Evolutionary conservation across 148 eudicot genomes (phyloP), one percentile per base, ranked within the genome.

Genomic region (Amaranthus hypochondriacus): DNA sequence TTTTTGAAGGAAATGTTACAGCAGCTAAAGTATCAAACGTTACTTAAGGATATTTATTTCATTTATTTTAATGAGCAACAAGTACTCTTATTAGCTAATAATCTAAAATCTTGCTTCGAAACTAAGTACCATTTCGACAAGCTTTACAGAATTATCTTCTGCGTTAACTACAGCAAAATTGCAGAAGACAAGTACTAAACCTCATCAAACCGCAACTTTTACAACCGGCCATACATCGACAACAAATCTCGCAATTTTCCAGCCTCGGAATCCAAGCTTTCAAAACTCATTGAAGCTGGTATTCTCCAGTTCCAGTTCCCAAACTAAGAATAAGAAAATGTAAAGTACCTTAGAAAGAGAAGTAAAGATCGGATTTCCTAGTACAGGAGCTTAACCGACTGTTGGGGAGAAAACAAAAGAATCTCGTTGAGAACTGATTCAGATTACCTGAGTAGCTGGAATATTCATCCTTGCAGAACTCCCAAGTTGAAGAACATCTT

Each of bases 251-350:
- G 84, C 61, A 95, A 75, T 75, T 78, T 90, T 57, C 69, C 58
- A 63, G 93, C 90, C 73, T 95, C 93, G 5, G 81, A 18, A 54
- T 76, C 85, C 82, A 95, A 63, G 85, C 82, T 74, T 67, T 84
- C 88, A 72, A 95, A 89, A 75, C 75, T 73, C 69, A 63, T 79
- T 64, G 96, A 82, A 66, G 82, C 72, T 2, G 97, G 92, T 79
- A 95, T 70, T 83, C 98, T 90, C 98, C 98, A 95, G 80, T 86
- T 88, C 98, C 98, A 95, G 71, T 95, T 95, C 72, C 98, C 98
- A 56, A 75, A 84, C 97, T 92, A 56, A 54, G 55, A 61, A 54
- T 72, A 62, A 76, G 69, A 69, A 60, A 52, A 54, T 48, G 18
- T 5, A 59, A 72, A 43, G 44, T 0, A 14, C 39, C 39, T 28